These are phyloP conservation scores for Beauveria bassiana DNA, from an alignment of 2,329 filamentous ascomycete genomes.

Conservation along the genomic window DNA sequence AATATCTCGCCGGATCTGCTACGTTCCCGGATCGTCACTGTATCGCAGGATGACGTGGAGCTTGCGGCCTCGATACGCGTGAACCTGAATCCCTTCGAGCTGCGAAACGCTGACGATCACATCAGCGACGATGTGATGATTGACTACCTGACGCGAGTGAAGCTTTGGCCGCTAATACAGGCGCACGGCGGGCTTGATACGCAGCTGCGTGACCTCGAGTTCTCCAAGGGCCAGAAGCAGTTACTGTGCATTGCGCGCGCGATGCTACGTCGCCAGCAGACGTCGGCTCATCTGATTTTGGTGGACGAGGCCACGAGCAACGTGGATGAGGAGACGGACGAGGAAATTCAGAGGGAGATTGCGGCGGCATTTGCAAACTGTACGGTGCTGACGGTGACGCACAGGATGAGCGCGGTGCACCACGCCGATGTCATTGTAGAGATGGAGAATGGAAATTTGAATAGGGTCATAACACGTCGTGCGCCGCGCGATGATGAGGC, in stretches of 20 bases:
- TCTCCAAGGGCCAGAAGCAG: slow-evolving; percentile 16
- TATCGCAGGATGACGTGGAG: slow-evolving; percentile 21
- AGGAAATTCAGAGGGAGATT: slow-evolving; percentile 11
- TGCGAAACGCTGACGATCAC: neutral
- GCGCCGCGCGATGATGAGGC: slow-evolving; percentile 2
- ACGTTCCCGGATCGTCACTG: slow-evolving; percentile 21
- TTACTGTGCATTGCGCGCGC: slow-evolving; percentile 16
- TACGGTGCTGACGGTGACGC: slow-evolving; percentile 15
- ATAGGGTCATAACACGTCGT: slow-evolving; percentile 10
- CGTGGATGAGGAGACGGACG: slow-evolving; percentile 31
- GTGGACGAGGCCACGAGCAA: slow-evolving; percentile 11
- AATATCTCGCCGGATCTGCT: slow-evolving; percentile 12
- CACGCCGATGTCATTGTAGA: slow-evolving; percentile 10
- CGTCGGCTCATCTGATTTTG: neutral
- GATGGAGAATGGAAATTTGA: slow-evolving; percentile 5
- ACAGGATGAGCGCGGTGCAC: slow-evolving; percentile 11
- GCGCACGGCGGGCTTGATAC: slow-evolving; percentile 10
- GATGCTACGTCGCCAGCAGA: slow-evolving; percentile 16
- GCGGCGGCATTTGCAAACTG: slow-evolving; percentile 12
- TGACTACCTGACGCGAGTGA: slow-evolving; percentile 12
- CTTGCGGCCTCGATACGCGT: slow-evolving; percentile 7
- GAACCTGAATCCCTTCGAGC: slow-evolving; percentile 12
- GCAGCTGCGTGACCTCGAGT: slow-evolving; percentile 6
- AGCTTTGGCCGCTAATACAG: slow-evolving; percentile 11
- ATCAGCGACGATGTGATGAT: slow-evolving; percentile 11